These are phyloP conservation scores for Plantago ovata DNA, from an alignment of 257 asterid genomes.

Conservation along the genomic window DNA sequence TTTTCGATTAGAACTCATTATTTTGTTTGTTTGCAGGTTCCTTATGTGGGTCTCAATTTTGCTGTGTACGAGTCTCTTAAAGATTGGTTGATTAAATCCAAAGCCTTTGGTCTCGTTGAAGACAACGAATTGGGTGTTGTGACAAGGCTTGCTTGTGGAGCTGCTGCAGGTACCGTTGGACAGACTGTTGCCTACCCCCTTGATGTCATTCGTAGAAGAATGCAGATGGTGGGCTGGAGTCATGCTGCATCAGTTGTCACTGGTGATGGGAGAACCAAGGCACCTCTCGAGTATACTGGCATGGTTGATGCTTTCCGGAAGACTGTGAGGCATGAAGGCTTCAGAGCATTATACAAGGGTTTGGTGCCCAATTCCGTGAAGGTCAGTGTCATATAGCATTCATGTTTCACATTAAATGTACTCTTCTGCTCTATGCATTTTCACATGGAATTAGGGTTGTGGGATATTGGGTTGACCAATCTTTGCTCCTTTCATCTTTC, in stretches of 20 bases:
- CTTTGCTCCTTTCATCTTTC: too few species aligned
- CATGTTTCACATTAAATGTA: too few species aligned
- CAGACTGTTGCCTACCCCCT: conserved; percentile 98
- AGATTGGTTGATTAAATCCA: conserved; percentile 73
- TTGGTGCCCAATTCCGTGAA: conserved; percentile 94
- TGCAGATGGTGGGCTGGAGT: conserved; percentile 99
- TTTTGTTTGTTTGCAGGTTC: conserved; percentile 56
- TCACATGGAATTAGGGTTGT: too few species aligned
- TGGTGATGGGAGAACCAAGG: conserved; percentile 76
- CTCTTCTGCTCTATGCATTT: not conserved
- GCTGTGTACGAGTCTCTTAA: conserved; percentile 96
- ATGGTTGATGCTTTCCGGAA: conserved; percentile 96
- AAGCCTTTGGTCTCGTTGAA: conserved; percentile 61
- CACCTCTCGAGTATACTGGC: conserved; percentile 71
- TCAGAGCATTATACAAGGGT: conserved; percentile 91
- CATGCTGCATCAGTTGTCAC: conserved; percentile 75
- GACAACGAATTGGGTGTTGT: conserved; percentile 78
- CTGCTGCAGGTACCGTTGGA: conserved; percentile 94
- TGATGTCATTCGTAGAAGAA: conserved; percentile 91
- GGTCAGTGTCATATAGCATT: conserved; percentile 45
- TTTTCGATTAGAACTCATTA: conserved; percentile 4
- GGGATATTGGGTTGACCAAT: too few species aligned
- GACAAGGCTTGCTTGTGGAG: conserved; percentile 92
- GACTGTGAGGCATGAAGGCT: conserved; percentile 84
- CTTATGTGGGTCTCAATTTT: conserved; percentile 96